Conservation (phyloP, 2,329 filamentous ascomycete genomes). For the Exophiala dermatitidis region DNA sequence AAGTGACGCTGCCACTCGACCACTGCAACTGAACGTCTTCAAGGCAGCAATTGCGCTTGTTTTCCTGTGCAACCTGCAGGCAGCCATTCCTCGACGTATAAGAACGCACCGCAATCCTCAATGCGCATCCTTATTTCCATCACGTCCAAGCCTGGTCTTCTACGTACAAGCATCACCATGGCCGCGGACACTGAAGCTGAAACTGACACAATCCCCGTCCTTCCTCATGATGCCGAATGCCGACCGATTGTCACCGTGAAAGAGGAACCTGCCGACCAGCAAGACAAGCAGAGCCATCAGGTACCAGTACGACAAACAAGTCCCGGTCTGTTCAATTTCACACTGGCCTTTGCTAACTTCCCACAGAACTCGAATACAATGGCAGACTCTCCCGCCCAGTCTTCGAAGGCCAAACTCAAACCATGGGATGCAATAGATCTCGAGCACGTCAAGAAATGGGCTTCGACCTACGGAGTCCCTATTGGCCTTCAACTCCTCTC, state of each 20-base stretch:
- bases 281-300: background rate
- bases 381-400: too few relatives aligned
- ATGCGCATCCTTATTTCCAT: slow-evolving; percentile 10
- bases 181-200: background rate
- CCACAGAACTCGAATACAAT: too few relatives aligned
- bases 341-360: too few relatives aligned
- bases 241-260: background rate
- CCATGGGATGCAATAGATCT: too few relatives aligned
- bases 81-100: background rate
- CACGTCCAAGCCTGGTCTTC: background rate
- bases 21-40: too few relatives aligned
- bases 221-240: slow-evolving; percentile 1
- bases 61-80: background rate
- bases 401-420: too few relatives aligned
- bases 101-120: background rate
- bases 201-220: background rate
- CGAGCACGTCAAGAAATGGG: too few relatives aligned
- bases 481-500: slow-evolving; percentile 5
- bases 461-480: background rate
- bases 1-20: too few relatives aligned
- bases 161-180: slow-evolving; percentile 4
- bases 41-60: background rate
- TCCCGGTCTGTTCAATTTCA: too few relatives aligned
- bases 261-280: background rate
- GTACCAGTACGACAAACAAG: too few relatives aligned